Evolutionary conservation across 2,329 filamentous ascomycete genomes (phyloP), one percentile per base, ranked within the genome.

Genomic region (Penicillium palitans): DNA sequence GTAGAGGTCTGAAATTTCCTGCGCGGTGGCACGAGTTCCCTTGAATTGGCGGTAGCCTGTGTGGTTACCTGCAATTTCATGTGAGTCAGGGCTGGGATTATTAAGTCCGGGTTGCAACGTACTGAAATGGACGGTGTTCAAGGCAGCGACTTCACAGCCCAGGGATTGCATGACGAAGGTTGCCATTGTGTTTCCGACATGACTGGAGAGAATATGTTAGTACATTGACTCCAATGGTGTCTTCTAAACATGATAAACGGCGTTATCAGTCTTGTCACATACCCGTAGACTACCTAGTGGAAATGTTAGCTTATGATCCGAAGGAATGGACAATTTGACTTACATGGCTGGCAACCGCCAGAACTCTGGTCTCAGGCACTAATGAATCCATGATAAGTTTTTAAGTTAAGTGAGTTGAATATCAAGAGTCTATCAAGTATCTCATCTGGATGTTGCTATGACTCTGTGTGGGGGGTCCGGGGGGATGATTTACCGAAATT

Each of bases 61-160:
- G 74, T 99, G 95, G 70, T 99, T 99, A 75, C 92, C 93, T 96
- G 44, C 6, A 29, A 69, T 37, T 31, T 6, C 45, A 13, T 44
- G 58, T 52, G 40, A 56, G 40, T 24, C 41, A 41, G 49, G 25
- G 2, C 15, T 29, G 27, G 33, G 39, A 6, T 27, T 33, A 12
- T 35, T 25, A 44, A 19, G 40, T 21, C 12, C 7, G 21, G 37
- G 31, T 17, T 29, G 29, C 33, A 29, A 78, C 88, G 75, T 80
- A 96, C 93, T 98, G 80, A 97, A 99, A 70, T 99, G 90, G 7
- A 99, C 95, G 0, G 95, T 99, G 74, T 99, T 97, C 69, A 99
- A 83, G 2, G 92, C 91, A 9, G 92, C 90, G 7, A 97, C 93
- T 70, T 99, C 93, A 72, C 92, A 97, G 48, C 95, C 95, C 51